Evolutionary conservation across 768 basidiomycete species (phyloP), one percentile per base, ranked within the genome.

Genomic region (Kwoniella pini): DNA sequence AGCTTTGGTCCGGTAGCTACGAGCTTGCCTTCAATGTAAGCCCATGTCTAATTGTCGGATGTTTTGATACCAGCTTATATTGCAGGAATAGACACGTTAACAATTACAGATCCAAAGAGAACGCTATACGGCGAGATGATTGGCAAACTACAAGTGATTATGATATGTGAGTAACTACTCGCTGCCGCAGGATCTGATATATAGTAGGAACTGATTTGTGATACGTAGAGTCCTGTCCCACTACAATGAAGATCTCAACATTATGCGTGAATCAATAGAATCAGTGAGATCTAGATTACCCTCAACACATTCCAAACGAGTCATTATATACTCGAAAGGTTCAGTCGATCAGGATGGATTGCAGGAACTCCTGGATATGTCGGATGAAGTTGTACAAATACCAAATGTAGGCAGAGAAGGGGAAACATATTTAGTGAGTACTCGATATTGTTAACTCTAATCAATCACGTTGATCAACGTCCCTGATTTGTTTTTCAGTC

Each of bases 391-490:
- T 3, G 64, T 77, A 0, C 42, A 44, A 19, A 39, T 79, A n/a
- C 43, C 53, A 19, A 79, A 79, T 46, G 42, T 74, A 2, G 78
- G 78, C 0, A 43, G 78, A 13, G 78, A 79, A 48, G 78, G 78
- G 17, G 78, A 72, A 48, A 79, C 78, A 6, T 79, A 79, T 55
- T 61, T 79, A 10, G 77, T 78, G 56, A 55, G 75, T 60, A 4
- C n/a, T n/a, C n/a, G n/a, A n/a, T n/a, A 7, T 3, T 36, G 7
- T 9, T 22, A 19, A 19, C 33, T 36, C 33, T 36, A 36, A 36
- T 36, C 33, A 36, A 36, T 36, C 36, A 40, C 17, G 31, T 21
- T 36, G 50, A 24, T 13, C 24, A 24, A 5, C 11, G 11, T n/a
- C n/a, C 5, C 36, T 55, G 10, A 12, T 11, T 19, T 40, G 5